A percentile compares a stretch with the other conserved stretches of the same genome.
Evolutionary conservation across 202 grass and related monocot genomes (phyloP).

Genomic region (Zoysia matrella): DNA sequence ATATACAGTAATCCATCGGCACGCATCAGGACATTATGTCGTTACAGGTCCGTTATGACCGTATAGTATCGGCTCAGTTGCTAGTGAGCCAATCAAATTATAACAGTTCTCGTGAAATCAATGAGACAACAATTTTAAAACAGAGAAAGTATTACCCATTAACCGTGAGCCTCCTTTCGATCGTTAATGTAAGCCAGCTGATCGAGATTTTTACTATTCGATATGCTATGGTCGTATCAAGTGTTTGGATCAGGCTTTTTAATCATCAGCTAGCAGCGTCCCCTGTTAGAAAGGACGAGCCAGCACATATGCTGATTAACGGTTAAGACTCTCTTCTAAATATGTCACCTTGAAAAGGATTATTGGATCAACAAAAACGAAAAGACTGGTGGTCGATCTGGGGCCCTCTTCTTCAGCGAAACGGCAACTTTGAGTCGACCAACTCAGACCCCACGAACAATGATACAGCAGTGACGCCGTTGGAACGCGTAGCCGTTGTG

Average conservation of each 20-base stretch:
- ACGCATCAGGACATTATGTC: too few species aligned
- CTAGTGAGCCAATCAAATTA: constrained; percentile 2
- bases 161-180: background rate
- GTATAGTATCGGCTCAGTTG: background rate
- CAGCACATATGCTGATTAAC: too few species aligned
- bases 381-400: background rate
- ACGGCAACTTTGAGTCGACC: background rate
- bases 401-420: background rate
- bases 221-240: too few species aligned
- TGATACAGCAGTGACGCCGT: constrained; percentile 3
- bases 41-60: too few species aligned
- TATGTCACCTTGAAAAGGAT: background rate
- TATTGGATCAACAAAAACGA: background rate
- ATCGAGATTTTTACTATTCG: too few species aligned
- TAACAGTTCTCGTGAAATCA: background rate
- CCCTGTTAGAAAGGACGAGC: too few species aligned
- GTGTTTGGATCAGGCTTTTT: too few species aligned
- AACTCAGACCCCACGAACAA: background rate
- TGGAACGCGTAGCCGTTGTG: constrained; percentile 12
- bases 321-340: background rate
- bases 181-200: background rate
- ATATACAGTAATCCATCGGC: too few species aligned
- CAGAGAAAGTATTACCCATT: background rate
- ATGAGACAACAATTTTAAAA: background rate
- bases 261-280: too few species aligned